These are phyloP conservation scores for Lentinula edodes DNA, from an alignment of 768 basidiomycete species.

Conservation along the genomic window DNA sequence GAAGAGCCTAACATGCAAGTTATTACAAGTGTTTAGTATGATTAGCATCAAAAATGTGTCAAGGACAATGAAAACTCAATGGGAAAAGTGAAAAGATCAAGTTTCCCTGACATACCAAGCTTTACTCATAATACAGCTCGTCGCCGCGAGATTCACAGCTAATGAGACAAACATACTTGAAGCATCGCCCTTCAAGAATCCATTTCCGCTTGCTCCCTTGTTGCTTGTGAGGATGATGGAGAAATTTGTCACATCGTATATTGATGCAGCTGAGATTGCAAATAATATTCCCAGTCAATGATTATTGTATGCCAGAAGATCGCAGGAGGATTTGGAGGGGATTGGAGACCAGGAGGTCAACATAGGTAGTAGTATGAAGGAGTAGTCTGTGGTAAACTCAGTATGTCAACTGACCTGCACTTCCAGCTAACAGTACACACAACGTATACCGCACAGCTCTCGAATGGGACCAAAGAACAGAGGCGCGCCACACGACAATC, in stretches of 20 bases:
- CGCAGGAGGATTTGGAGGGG: too few relatives aligned
- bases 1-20: not conserved
- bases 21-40: too few relatives aligned
- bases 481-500: slow-evolving; percentile 1
- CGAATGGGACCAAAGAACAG: not conserved
- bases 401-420: not conserved
- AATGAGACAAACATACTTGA: not conserved
- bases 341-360: too few relatives aligned
- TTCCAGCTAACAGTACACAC: not conserved
- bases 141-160: not conserved
- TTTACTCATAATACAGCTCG: not conserved
- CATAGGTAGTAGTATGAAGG: too few relatives aligned
- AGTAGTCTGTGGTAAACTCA: too few relatives aligned
- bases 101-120: not conserved
- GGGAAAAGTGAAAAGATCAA: too few relatives aligned
- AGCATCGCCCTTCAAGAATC: not conserved
- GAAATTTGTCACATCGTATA: not conserved
- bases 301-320: too few relatives aligned
- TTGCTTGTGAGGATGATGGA: not conserved
- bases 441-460: not conserved
- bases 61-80: too few relatives aligned
- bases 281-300: not conserved
- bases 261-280: not conserved
- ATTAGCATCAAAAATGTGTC: too few relatives aligned
- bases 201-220: not conserved